Evolutionary conservation across 768 basidiomycete genomes (phyloP).

Genomic region (Mycena polygramma): DNA sequence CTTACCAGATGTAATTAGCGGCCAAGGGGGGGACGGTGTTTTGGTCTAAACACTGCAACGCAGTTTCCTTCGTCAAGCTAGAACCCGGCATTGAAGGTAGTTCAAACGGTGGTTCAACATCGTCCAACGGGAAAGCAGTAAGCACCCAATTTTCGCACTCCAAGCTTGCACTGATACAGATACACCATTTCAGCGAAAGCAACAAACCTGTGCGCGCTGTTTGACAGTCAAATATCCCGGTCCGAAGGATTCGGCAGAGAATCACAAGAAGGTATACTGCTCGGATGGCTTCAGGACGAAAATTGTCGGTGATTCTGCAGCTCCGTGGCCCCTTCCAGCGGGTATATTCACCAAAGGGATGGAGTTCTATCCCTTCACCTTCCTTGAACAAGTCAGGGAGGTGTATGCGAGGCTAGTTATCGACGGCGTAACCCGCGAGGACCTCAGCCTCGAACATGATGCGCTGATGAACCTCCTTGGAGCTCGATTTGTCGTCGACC

Average conservation of each 20-base stretch:
- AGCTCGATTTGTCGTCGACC: no score
- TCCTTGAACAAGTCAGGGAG: neutral
- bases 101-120: no score
- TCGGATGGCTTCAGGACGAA: neutral
- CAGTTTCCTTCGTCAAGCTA: neutral
- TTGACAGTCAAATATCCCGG: neutral
- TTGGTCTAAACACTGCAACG: neutral
- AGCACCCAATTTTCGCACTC: neutral
- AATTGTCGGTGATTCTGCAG: neutral
- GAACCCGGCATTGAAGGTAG: neutral
- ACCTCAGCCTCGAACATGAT: neutral
- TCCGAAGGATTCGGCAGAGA: neutral
- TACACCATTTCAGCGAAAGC: neutral
- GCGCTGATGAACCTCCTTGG: no score
- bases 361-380: neutral
- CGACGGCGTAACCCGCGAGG: neutral
- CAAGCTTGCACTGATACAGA: no score
- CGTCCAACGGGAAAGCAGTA: no score
- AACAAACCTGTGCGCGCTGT: neutral
- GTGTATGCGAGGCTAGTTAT: neutral
- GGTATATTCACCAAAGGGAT: constrained; percentile 9
- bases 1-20: neutral
- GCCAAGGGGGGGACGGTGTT: neutral
- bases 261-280: neutral
- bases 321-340: neutral